Percentiles rank a stretch among this genome's conserved stretches.
phyloP scores from a whole-genome alignment of 306 rosid genomes.

The Alnus glutinosa region DNA sequence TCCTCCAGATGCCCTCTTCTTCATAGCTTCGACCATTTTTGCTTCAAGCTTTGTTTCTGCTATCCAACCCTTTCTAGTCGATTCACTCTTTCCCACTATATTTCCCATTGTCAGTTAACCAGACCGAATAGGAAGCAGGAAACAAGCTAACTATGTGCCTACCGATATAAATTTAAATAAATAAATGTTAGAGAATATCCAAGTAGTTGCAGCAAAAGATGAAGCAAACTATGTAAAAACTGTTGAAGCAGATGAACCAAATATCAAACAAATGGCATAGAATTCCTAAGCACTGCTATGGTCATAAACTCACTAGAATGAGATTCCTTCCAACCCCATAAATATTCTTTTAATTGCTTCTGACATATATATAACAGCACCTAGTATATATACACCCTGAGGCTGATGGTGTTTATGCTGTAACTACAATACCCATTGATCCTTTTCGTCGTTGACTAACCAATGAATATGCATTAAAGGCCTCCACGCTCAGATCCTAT shows the following conservation, averaged over 20 bases:
- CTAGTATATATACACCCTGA: neutral
- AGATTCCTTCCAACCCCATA: neutral
- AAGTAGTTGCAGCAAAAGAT: neutral
- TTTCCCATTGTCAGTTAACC: constrained; percentile 61
- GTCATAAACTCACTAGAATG: neutral
- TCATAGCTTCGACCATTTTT: constrained; percentile 79
- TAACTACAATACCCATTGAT: neutral
- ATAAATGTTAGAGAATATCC: neutral
- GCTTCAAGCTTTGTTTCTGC: constrained; percentile 77
- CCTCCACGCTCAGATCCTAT: neutral
- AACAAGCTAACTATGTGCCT: constrained; percentile 25
- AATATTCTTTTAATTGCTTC: neutral
- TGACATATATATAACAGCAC: neutral
- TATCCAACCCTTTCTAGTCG: constrained; percentile 33
- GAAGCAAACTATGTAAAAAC: neutral
- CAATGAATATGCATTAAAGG: neutral
- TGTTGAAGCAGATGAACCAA: neutral
- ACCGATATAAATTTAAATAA: neutral
- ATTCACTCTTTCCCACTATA: constrained; percentile 51
- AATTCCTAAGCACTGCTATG: neutral
- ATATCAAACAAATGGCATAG: neutral
- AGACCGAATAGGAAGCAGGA: constrained; percentile 27
- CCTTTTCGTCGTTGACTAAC: neutral
- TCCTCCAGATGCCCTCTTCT: constrained; percentile 64
- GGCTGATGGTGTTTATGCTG: neutral